phyloP scores from a whole-genome alignment of 2,329 filamentous ascomycete species.

The Aspergillus sp. region DNA sequence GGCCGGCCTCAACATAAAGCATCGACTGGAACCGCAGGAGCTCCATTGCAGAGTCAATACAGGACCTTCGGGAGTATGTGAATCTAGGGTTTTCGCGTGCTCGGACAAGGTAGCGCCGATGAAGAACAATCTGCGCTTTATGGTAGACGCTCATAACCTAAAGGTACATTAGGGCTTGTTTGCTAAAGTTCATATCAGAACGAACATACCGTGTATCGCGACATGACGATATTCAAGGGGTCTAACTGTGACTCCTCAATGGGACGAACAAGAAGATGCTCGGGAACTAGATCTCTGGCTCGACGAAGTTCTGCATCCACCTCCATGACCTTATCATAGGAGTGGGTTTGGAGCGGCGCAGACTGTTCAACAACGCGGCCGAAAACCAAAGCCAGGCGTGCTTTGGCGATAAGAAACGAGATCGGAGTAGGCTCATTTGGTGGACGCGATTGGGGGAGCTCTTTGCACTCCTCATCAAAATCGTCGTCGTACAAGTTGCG shows the following conservation, averaged over 20 bases:
- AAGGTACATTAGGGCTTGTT: conserved; percentile 10
- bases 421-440: conserved; percentile 58
- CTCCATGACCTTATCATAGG: conserved; percentile 63
- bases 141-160: conserved; percentile 77
- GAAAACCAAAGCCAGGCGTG: conserved; percentile 42
- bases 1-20: conserved; percentile 71
- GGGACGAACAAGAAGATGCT: conserved; percentile 72
- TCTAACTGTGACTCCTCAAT: conserved; percentile 74
- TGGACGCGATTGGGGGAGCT: conserved; percentile 58
- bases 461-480: conserved; percentile 56
- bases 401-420: conserved; percentile 51
- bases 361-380: conserved; percentile 45
- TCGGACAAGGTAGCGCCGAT: conserved; percentile 80
- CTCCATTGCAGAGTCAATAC: conserved; percentile 82
- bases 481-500: conserved; percentile 66
- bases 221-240: conserved; percentile 67
- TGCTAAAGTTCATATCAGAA: not conserved
- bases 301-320: conserved; percentile 59
- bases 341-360: conserved; percentile 42
- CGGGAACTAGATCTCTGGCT: conserved; percentile 66
- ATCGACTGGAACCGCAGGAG: conserved; percentile 75
- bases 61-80: conserved; percentile 76
- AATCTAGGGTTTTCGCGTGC: conserved; percentile 79
- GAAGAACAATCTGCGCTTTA: conserved; percentile 84
- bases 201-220: conserved; percentile 65